These are phyloP conservation scores for Smithsoniella earleae DNA, from an alignment of 163 green algal species.

Conservation along the genomic window DNA sequence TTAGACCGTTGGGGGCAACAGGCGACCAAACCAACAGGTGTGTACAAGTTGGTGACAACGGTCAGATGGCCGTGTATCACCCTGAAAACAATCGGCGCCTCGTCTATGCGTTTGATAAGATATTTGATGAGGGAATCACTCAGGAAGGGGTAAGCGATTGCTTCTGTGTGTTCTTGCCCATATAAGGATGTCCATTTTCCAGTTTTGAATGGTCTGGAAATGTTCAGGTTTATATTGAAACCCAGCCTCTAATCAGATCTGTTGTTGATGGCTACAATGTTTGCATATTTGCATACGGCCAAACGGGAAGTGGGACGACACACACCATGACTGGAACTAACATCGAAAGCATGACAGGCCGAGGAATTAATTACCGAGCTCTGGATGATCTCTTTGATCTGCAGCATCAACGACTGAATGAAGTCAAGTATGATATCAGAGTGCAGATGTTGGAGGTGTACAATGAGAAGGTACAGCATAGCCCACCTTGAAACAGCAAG, in stretches of 20 bases:
- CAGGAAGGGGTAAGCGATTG: conserved; percentile 50
- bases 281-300: conserved; percentile 93
- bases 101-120: conserved; percentile 72
- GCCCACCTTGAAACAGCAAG: conserved; percentile 33
- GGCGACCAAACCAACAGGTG: not conserved
- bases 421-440: conserved; percentile 68
- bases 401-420: conserved; percentile 42
- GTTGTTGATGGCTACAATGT: conserved; percentile 92
- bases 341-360: conserved; percentile 42
- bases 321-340: conserved; percentile 83
- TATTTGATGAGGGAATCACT: conserved; percentile 59
- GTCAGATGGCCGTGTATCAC: conserved; percentile 47
- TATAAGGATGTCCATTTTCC: not conserved
- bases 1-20: conserved; percentile 10
- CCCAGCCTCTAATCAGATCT: conserved; percentile 72
- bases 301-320: conserved; percentile 86
- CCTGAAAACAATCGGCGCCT: conserved; percentile 36
- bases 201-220: too few relatives aligned
- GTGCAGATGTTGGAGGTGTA: conserved; percentile 95
- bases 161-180: not conserved
- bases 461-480: conserved; percentile 64
- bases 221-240: conserved; percentile 77
- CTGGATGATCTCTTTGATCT: conserved; percentile 84
- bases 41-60: conserved; percentile 25
- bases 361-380: conserved; percentile 83